Evolutionary conservation across 371 early-diverging fungal genomes (phyloP).

Genomic region (Antonospora locustae): DNA sequence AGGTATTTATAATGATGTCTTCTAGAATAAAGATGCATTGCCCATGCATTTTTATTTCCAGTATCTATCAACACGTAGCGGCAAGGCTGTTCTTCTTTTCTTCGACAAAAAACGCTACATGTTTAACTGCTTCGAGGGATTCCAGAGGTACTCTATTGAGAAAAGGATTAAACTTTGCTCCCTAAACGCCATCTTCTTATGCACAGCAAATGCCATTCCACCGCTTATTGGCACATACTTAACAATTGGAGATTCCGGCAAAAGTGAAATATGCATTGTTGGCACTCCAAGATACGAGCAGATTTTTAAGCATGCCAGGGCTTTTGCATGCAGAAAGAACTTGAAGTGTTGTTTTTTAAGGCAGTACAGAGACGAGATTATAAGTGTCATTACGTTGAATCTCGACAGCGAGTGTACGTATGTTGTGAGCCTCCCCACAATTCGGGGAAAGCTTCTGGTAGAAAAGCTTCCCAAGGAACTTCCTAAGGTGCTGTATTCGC

Average conservation of each 20-base stretch:
- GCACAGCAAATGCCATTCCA: constrained; percentile 9
- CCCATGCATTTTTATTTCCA: constrained; percentile 15
- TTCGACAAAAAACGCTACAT: constrained; percentile 30
- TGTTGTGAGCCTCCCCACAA: constrained; percentile 20
- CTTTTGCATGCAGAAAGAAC: constrained; percentile 2
- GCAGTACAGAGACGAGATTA: constrained; percentile 19
- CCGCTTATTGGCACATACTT: constrained; percentile 40
- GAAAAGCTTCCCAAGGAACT: constrained; percentile 37
- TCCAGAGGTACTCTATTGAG: constrained; percentile 48
- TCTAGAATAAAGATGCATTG: neutral
- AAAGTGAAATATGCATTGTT: constrained; percentile 13
- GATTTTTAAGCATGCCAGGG: neutral
- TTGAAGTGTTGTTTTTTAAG: constrained; percentile 4
- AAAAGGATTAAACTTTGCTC: constrained; percentile 5
- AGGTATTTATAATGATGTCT: neutral
- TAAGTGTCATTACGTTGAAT: constrained; percentile 3
- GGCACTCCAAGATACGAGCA: neutral
- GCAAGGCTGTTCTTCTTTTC: constrained; percentile 28
- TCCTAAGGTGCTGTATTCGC: constrained; percentile 27
- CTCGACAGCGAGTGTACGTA: constrained; percentile 7
- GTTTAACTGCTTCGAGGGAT: constrained; percentile 49
- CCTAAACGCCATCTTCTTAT: constrained; percentile 32
- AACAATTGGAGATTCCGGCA: constrained; percentile 24
- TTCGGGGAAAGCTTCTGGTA: constrained; percentile 25
- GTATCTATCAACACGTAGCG: constrained; percentile 24